phyloP scores from a whole-genome alignment of 2,329 filamentous ascomycete species.

The Aspergillus sclerotialis region DNA sequence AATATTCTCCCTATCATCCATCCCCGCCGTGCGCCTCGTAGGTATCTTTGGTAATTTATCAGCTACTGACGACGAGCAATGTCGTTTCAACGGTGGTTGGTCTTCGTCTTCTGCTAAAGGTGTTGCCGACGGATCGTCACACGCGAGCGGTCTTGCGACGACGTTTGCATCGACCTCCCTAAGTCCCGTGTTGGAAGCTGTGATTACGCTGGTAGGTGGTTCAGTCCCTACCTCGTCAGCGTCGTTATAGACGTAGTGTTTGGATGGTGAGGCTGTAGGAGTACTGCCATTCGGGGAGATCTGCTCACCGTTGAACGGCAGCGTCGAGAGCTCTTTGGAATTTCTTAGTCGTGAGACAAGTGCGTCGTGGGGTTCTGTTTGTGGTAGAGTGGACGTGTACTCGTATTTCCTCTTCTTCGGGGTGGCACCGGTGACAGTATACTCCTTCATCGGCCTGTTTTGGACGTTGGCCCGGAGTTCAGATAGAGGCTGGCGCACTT shows the following conservation, averaged over 20 bases:
- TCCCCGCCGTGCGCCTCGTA: constrained; percentile 32
- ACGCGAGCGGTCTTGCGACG: constrained; percentile 25
- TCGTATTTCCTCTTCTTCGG: constrained; percentile 74
- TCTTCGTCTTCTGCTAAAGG: constrained; percentile 17
- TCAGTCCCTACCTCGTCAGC: constrained; percentile 30
- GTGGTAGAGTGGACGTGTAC: constrained; percentile 72
- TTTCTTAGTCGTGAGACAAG: constrained; percentile 48
- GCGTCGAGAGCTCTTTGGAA: constrained; percentile 26
- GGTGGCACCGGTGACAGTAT: constrained; percentile 76
- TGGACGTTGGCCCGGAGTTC: constrained; percentile 65
- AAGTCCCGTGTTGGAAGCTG: constrained; percentile 37
- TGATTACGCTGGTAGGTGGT: constrained; percentile 19
- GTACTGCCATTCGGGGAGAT: constrained; percentile 14
- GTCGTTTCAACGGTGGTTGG: constrained; percentile 20
- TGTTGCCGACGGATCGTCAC: constrained; percentile 11
- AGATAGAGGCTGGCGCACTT: constrained; percentile 62
- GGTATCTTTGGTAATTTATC: constrained; percentile 39
- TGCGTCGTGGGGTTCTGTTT: constrained; percentile 58
- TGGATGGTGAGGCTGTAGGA: constrained; percentile 37
- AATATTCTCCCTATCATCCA: constrained; percentile 41
- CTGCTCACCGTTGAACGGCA: constrained; percentile 25
- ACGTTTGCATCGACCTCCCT: constrained; percentile 48
- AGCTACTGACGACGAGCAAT: constrained; percentile 19
- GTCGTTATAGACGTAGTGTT: constrained; percentile 49
- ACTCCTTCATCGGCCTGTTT: constrained; percentile 64